Conservation (phyloP, 176 grass and related monocot genomes). For the Urochloa ruziziensis region DNA sequence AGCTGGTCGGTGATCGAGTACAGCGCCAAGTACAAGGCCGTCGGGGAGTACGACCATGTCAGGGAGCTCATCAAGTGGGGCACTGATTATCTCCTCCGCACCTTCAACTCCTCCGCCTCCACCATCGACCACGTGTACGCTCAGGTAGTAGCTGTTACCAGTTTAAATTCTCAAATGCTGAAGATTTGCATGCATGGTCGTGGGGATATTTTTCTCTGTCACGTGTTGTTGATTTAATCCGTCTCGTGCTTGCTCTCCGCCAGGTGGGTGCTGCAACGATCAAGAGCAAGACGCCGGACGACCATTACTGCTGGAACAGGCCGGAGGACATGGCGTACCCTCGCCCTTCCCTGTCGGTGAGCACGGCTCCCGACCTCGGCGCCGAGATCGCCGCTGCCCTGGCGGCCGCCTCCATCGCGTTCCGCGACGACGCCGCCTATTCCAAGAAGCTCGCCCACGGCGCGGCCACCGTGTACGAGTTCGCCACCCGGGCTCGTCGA, state of each 20-base stretch:
- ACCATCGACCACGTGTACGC: conserved; percentile 69
- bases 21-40: conserved; percentile 81
- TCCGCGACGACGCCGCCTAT: conserved; percentile 75
- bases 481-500: conserved; percentile 45
- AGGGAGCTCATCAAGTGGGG: conserved; percentile 97
- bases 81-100: conserved; percentile 83
- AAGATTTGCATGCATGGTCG: background rate
- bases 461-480: conserved; percentile 59
- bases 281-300: conserved; percentile 53
- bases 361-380: conserved; percentile 60
- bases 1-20: conserved; percentile 99
- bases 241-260: background rate
- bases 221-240: conserved; percentile 4
- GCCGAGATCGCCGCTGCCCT: conserved; percentile 81
- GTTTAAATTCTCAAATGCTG: background rate
- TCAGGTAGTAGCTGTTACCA: conserved; percentile 69
- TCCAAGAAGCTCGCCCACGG: conserved; percentile 66
- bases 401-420: conserved; percentile 79
- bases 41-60: conserved; percentile 86
- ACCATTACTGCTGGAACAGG: conserved; percentile 92
- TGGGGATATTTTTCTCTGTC: background rate
- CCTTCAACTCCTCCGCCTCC: conserved; percentile 85
- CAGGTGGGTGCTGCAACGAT: conserved; percentile 58
- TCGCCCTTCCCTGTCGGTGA: conserved; percentile 28
- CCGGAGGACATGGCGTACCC: conserved; percentile 93